Evolutionary conservation across 2,329 filamentous ascomycete species (phyloP), one percentile per base, ranked within the genome.

Genomic region (Hypoxylon sp.): DNA sequence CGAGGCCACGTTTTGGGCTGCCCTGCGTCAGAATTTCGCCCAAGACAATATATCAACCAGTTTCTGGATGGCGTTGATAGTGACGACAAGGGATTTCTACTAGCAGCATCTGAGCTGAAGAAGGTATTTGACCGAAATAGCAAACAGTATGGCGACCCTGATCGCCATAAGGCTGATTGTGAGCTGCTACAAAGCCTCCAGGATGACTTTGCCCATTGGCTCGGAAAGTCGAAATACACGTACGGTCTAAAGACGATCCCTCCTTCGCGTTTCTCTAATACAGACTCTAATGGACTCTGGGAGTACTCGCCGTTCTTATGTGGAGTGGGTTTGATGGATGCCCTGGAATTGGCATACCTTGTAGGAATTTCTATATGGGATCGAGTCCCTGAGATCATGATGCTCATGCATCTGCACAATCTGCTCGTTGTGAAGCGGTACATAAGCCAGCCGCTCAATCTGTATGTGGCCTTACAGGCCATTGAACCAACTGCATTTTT

Each of bases 241-340:
- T 22, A 74, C 59, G 78, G 78, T n/a, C 71, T 81, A 42, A 70
- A n/a, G 4, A 74, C 55, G 0, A 81, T 83, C 33, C 78, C 81
- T 0, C 78, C 78, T 2, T 84, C 83, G 2, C 80, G 80, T 0
- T 85, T 86, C 68, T 73, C 79, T 0, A 72, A 74, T 13, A 78
- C 77, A 1, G 78, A 82, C 64, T 5, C 78, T 0, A 84, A 86
- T 52, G 83, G 83, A 0, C 74, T 86, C 0, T 86, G 81, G 80
- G 80, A 83, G 17, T 84, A 83, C 60, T 86, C 82, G 2, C 85
- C 84, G 0, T 85, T 81, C 39, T 77, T 85, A 2, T 86, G 84
- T 39, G 84, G 83, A 14, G 79, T 79, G 10, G 82, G 83, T 0
- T 75, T 86, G 5, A 74, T 78, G 52, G 84, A 86, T 67, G 81